phyloP scores from a whole-genome alignment of 2,329 filamentous ascomycete species.

The Trichophyton verrucosum region DNA sequence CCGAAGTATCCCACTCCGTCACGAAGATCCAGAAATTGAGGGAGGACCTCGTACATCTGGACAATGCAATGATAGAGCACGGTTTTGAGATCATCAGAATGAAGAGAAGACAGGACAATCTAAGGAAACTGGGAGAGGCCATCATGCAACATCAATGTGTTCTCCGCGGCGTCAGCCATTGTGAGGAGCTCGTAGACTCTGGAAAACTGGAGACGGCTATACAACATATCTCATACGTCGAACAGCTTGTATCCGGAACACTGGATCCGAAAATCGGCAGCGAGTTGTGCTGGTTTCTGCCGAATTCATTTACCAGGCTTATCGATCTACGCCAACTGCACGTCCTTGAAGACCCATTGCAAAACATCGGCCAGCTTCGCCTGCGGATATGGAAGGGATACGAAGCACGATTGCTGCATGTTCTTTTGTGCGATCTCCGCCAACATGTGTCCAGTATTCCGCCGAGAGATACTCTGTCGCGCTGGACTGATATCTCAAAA shows the following conservation, averaged over 20 bases:
- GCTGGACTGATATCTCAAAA: constrained; percentile 1
- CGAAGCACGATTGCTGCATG: neutral
- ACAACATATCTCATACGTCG: constrained; percentile 11
- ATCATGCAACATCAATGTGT: constrained; percentile 62
- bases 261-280: constrained; percentile 9
- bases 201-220: constrained; percentile 7
- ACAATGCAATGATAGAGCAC: constrained; percentile 61
- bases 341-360: neutral
- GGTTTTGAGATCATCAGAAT: constrained; percentile 66
- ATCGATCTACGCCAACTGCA: constrained; percentile 7
- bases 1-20: constrained; percentile 71
- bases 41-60: constrained; percentile 57
- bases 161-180: constrained; percentile 53
- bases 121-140: constrained; percentile 59
- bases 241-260: constrained; percentile 11
- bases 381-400: constrained; percentile 2
- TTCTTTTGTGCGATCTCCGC: constrained; percentile 1
- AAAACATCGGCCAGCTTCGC: constrained; percentile 1
- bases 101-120: constrained; percentile 58
- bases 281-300: neutral
- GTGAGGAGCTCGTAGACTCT: constrained; percentile 57
- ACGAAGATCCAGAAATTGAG: constrained; percentile 60
- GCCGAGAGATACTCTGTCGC: constrained; percentile 2
- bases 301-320: neutral
- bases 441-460: constrained; percentile 3